Base-by-base conservation (phyloP, 805 yeast species). In the Teunomyces atbi region DNA sequence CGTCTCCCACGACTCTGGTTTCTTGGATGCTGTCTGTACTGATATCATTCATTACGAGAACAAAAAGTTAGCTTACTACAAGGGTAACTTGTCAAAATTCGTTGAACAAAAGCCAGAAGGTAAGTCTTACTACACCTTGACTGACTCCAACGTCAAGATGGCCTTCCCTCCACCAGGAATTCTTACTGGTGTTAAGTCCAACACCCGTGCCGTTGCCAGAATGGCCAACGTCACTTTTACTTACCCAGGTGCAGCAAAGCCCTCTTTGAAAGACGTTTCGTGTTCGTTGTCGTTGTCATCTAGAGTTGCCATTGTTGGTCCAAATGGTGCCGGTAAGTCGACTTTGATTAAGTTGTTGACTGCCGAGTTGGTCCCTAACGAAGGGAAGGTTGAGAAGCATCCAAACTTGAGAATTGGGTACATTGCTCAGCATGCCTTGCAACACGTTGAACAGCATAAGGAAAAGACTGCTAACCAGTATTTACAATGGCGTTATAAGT, bases 291-390 rank as follows among this genome's bases (percentile, higher is more conserved):
- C 96, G 2, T 75, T 92, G 55, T 88, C 96, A n/a, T 92, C 98
- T 28, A 84, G 99, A 73, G 96, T 92, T 53, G 98, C 98, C 39
- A 83, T 94, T 59, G 72, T 94, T 47, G 99, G 99, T 46, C 97
- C 98, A 51, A 92, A 92, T 66, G 99, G 99, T 78, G 99, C 99
- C 44, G 99, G 99, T 74, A 92, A 92, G 68, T 89, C 97, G 10
- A 92, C 99, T 13, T 78, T 94, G 61, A 92, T 94, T 70, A 92
- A 92, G 69, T 76, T 94, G 45, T 77, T 92, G 57, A 94, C 98
- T 7, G 99, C 89, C 54, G 99, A 92, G 69, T 75, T 89, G 48
- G 79, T 87, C 46, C 97, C 99, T 18, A 78, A 82, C 52, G 78
- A 72, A 48, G 99, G 99, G 61, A 84, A 82, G 51, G 97, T 92